Base-by-base conservation (phyloP, 2,329 filamentous ascomycete species). In the Venturiaceae sp. region DNA sequence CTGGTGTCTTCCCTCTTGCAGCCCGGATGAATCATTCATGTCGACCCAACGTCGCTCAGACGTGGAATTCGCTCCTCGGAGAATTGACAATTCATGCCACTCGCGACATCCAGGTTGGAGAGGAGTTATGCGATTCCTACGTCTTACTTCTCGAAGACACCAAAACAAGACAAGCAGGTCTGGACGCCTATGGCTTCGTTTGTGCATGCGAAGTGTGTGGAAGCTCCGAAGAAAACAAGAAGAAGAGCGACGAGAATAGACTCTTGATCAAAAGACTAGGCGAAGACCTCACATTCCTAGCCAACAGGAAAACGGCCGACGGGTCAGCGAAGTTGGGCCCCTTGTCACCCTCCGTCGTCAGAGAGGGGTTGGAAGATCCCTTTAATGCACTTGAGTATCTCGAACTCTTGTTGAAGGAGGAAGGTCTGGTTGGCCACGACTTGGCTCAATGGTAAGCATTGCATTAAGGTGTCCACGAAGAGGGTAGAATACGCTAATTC, bases 131-230 rank as follows among this genome's bases (percentile, higher is more conserved):
- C 47, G 57, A 53, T 32, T 30, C 44, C 46, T 58, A 58, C 26
- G 28, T 28, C 16, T 33, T 41, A 32, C 55, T 57, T 21, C 11
- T n/a, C 28, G 36, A 58, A 11, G 36, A 41, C 14, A 5, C 67
- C 66, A 32, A 55, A 60, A 11, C 19, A 59, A 32, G 63, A 61
- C 4, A 61, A 69, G 11, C 32, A 64, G 34, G 54, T 57, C 2
- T 65, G 26, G 39, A 33, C 16, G 55, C 66, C 37, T 68, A 66
- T 61, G 65, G 64, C 33, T 71, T 71, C 62, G 64, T 39, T 16
- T 71, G 69, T 58, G 62, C 58, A 5, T 71, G 69, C 58, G 50
- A 64, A 1, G 60, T 70, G 33, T 71, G 69, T 50, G 39, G 39
- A 8, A 26, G 26, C 3, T 4, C 21, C 16, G 23, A 39, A 14